Evolutionary conservation across 2,329 filamentous ascomycete genomes (phyloP), one percentile per base, ranked within the genome.

Genomic region (Leptographium lundbergii): DNA sequence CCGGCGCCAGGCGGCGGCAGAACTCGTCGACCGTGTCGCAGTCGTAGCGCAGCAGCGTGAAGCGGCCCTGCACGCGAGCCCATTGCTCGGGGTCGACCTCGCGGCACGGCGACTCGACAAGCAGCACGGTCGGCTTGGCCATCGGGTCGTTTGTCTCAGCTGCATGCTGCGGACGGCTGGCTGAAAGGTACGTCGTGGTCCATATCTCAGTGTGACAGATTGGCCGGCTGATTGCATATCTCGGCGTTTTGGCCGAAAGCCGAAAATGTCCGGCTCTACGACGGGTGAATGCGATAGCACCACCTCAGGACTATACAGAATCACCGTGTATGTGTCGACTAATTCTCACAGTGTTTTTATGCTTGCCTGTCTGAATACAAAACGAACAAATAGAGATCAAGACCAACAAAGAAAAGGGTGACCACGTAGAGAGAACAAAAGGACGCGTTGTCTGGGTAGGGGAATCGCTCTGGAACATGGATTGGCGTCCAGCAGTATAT

Each of bases 1-100:
- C 68, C 2, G 68, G 68, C 59, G 61, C 52, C 9, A 70, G 64
- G 6, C 65, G 64, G 56, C 60, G 57, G 55, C 60, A 62, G 59
- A 67, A 67, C 36, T 67, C 65, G 9, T 64, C 61, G 17, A 63
- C 60, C 19, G 55, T 52, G 4, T 42, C 29, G 60, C 65, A 67
- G 59, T 67, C 65, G 59, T 68, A 67, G 32, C 54, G 54, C 3
- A 67, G 56, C 2, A 67, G n/a, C 1, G 45, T 14, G 50, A 58
- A 58, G 7, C 57, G 57, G 5, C 24, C 13, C 9, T 39, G 32
- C 22, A 54, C 22, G 22, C 57, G 57, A 6, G 22, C 24, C 57
- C 57, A 58, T 24, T 54, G 57, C 24, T 13, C 50, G 4, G 57
- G 22, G 47, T 58, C 57, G 10, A 54, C 10, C 39, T 58, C 48